Percentiles rank a stretch among this genome's conserved stretches.
phyloP scores from a whole-genome alignment of 2,329 filamentous ascomycete species.

The Fusarium xylarioides region DNA sequence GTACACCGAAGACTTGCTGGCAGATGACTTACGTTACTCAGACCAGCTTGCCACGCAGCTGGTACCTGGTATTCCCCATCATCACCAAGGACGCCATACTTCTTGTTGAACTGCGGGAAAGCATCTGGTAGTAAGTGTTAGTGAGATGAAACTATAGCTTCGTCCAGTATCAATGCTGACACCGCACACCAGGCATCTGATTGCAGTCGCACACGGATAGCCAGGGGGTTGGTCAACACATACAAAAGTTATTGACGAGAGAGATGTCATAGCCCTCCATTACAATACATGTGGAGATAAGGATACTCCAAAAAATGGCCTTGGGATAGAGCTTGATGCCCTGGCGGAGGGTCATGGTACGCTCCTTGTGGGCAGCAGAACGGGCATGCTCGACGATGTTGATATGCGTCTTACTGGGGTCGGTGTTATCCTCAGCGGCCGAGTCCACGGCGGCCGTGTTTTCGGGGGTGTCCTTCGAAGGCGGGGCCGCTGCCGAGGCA shows the following conservation, averaged over 20 bases:
- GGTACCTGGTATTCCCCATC: slow-evolving; percentile 64
- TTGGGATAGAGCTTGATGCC: slow-evolving; percentile 38
- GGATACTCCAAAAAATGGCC: slow-evolving; percentile 35
- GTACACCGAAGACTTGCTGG: not conserved
- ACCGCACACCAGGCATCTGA: not conserved
- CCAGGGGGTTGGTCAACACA: not conserved
- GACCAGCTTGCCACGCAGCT: slow-evolving; percentile 68
- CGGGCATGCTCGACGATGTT: slow-evolving; percentile 37
- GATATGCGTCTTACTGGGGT: slow-evolving; percentile 27
- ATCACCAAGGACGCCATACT: slow-evolving; percentile 61
- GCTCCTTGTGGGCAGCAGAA: slow-evolving; percentile 35
- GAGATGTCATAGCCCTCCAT: slow-evolving; percentile 39
- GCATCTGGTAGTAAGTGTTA: slow-evolving; percentile 51
- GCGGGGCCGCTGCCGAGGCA: slow-evolving; percentile 25
- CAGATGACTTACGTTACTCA: slow-evolving; percentile 59
- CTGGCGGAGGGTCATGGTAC: slow-evolving; percentile 36
- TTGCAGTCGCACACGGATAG: not conserved
- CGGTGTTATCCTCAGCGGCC: not conserved
- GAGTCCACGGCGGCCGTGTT: slow-evolving; percentile 29
- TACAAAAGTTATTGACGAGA: slow-evolving; percentile 39
- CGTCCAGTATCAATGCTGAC: too few relatives aligned
- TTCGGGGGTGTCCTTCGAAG: slow-evolving; percentile 24
- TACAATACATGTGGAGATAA: slow-evolving; percentile 37
- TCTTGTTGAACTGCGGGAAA: slow-evolving; percentile 65
- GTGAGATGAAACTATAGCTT: not conserved